Evolutionary conservation across 306 rosid species (phyloP).

Genomic region (Gillenia trifoliata): DNA sequence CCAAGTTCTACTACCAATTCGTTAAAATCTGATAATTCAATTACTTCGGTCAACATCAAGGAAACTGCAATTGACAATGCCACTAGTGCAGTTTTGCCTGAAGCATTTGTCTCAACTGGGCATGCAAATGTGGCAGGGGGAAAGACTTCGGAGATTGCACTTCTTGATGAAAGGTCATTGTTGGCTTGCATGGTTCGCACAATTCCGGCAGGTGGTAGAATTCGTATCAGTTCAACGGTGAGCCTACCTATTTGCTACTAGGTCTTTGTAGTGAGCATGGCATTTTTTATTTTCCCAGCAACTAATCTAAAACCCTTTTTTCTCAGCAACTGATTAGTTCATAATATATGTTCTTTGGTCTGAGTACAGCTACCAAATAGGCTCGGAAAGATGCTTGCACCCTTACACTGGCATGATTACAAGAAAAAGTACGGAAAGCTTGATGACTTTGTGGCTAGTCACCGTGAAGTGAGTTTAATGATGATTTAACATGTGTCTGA

Average conservation of each 20-base stretch:
- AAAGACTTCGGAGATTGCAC: constrained; percentile 45
- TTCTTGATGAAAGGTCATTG: constrained; percentile 83
- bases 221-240: constrained; percentile 85
- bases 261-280: constrained; percentile 5
- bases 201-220: constrained; percentile 89
- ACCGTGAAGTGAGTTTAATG: constrained; percentile 73
- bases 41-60: constrained; percentile 41
- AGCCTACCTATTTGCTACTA: constrained; percentile 13
- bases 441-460: constrained; percentile 79
- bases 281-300: neutral
- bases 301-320: neutral
- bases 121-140: constrained; percentile 31
- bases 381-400: constrained; percentile 97
- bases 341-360: constrained; percentile 9
- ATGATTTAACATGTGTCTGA: constrained; percentile 7
- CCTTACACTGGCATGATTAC: constrained; percentile 95
- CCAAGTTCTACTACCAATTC: constrained; percentile 44
- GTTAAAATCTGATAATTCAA: constrained; percentile 32
- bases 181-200: constrained; percentile 91
- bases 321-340: neutral
- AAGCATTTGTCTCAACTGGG: constrained; percentile 49
- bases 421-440: constrained; percentile 84
- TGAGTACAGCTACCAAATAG: constrained; percentile 80
- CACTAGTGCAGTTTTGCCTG: constrained; percentile 44
- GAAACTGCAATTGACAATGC: constrained; percentile 37